These are phyloP conservation scores for Exophiala xenobiotica DNA, from an alignment of 2,329 filamentous ascomycete genomes.

Conservation along the genomic window DNA sequence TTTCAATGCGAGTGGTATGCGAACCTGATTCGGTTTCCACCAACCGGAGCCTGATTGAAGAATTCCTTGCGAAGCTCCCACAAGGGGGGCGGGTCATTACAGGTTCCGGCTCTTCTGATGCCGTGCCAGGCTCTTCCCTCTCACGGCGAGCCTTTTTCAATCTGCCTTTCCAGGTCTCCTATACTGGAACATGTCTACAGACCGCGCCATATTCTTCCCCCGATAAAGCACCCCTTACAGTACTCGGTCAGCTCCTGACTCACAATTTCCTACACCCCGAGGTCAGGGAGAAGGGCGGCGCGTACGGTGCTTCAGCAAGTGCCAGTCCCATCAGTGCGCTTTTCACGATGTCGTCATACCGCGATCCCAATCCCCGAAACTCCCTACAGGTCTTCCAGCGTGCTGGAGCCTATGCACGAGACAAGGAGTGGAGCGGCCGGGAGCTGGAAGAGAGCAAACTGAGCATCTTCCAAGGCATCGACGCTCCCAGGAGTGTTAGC, in stretches of 20 bases:
- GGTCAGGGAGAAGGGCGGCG: constrained; percentile 95
- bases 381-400: constrained; percentile 80
- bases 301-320: constrained; percentile 90
- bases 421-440: constrained; percentile 75
- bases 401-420: constrained; percentile 77
- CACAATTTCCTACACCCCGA: constrained; percentile 97
- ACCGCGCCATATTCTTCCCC: constrained; percentile 79
- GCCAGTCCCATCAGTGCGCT: constrained; percentile 75
- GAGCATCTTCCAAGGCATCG: constrained; percentile 85
- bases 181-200: constrained; percentile 77
- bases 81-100: constrained; percentile 40
- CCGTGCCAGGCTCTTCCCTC: constrained; percentile 39
- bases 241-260: constrained; percentile 86
- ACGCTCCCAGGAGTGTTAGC: constrained; percentile 84
- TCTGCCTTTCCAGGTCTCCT: constrained; percentile 95
- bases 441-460: constrained; percentile 97
- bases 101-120: constrained; percentile 25
- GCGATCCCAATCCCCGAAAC: constrained; percentile 91
- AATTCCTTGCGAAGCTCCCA: constrained; percentile 67
- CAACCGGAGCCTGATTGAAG: constrained; percentile 70
- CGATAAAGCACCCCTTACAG: constrained; percentile 76
- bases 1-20: constrained; percentile 84
- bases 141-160: constrained; percentile 80
- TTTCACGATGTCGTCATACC: constrained; percentile 95
- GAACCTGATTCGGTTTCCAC: constrained; percentile 67